Percentiles rank a stretch among this genome's conserved stretches.
Conservation (phyloP, 2,329 filamentous ascomycete species). For the Corynespora cassiicola region DNA sequence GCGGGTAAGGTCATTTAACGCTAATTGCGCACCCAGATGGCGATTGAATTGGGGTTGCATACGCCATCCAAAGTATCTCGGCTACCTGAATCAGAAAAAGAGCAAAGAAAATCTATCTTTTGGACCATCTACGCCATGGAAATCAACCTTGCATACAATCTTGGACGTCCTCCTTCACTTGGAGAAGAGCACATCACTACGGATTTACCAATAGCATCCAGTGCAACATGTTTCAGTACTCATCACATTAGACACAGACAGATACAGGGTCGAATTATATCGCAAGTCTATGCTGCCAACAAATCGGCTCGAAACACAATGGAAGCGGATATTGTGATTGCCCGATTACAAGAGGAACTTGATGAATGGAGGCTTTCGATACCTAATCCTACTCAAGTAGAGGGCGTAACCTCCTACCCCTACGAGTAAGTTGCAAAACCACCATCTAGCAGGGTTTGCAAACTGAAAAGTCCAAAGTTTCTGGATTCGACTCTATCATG, state of each 20-base stretch:
- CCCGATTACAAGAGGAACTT: conserved; percentile 1
- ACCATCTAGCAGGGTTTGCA: background rate
- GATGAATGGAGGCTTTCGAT: conserved; percentile 1
- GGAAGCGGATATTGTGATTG: background rate
- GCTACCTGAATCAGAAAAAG: background rate
- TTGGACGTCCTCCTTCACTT: conserved; percentile 6
- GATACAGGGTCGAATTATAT: conserved; percentile 5
- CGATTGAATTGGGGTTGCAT: conserved; percentile 1
- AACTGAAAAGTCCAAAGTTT: conserved; percentile 1
- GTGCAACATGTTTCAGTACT: background rate
- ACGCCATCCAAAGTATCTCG: background rate
- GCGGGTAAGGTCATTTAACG: background rate
- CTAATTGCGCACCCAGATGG: conserved; percentile 1
- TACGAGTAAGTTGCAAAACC: background rate
- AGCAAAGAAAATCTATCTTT: conserved; percentile 3
- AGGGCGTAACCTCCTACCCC: background rate
- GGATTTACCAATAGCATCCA: background rate
- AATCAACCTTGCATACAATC: conserved; percentile 9
- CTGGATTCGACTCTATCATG: conserved; percentile 9
- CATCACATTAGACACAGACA: conserved; percentile 7
- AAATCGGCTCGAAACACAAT: background rate
- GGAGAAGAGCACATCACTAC: conserved; percentile 6
- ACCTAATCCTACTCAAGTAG: background rate
- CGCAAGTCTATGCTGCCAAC: conserved; percentile 3
- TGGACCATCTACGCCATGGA: conserved; percentile 7